These are phyloP conservation scores for Aspergillus sp. DNA, from an alignment of 2,329 filamentous ascomycete genomes.

Conservation along the genomic window DNA sequence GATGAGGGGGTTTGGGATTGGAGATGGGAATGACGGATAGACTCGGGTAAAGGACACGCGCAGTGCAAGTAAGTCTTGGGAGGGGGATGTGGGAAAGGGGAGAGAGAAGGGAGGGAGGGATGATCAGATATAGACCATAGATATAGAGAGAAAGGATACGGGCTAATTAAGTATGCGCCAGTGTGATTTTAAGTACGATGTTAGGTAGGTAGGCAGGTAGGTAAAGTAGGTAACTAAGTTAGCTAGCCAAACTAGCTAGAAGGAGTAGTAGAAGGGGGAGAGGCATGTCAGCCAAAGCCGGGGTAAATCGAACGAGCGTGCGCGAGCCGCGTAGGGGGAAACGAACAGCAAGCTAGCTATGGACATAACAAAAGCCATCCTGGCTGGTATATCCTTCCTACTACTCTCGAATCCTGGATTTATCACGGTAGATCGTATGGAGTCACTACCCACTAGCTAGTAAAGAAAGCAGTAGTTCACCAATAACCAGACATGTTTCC, in stretches of 20 bases:
- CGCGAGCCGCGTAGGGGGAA: background rate
- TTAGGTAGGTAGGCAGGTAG: background rate
- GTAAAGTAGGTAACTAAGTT: background rate
- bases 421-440: constrained; percentile 2
- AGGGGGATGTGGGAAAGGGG: background rate
- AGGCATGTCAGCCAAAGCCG: constrained; percentile 1
- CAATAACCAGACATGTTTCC: constrained; percentile 4
- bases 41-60: background rate
- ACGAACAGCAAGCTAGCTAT: background rate
- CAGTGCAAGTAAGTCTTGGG: background rate
- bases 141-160: background rate
- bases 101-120: background rate
- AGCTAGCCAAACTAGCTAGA: no score
- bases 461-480: background rate
- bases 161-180: background rate
- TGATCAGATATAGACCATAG: background rate
- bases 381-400: background rate
- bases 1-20: background rate
- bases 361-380: background rate
- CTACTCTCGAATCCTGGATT: background rate
- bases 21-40: background rate
- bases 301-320: background rate
- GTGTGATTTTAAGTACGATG: background rate
- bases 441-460: no score
- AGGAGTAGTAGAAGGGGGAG: background rate